A percentile compares a stretch with the other conserved stretches of the same genome.
Evolutionary conservation across 2,329 filamentous ascomycete species (phyloP).

Genomic region (Ascochyta fabae): DNA sequence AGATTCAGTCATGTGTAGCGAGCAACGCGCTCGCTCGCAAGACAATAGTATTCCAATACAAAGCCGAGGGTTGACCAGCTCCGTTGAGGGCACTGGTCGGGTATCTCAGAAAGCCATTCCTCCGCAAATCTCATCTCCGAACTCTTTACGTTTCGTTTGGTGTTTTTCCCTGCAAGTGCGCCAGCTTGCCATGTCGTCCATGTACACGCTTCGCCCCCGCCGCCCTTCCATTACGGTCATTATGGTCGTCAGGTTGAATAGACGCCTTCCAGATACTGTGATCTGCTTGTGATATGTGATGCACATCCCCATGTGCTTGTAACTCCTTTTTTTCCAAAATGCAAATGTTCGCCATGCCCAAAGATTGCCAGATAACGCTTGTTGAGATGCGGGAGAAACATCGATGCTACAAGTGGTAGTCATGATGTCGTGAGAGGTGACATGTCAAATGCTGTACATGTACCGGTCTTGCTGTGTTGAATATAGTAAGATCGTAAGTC

Average conservation of each 20-base stretch:
- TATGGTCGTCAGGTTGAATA: constrained; percentile 50
- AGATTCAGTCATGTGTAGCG: background rate
- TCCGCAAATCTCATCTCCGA: background rate
- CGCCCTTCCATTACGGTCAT: constrained; percentile 27
- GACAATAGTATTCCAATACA: background rate
- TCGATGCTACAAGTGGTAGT: background rate
- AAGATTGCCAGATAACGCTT: constrained; percentile 15
- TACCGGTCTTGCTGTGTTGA: constrained; percentile 43
- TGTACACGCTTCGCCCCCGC: background rate
- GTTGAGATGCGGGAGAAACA: constrained; percentile 28
- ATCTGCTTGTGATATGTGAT: constrained; percentile 13
- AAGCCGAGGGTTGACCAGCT: constrained; percentile 17
- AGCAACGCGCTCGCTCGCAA: constrained; percentile 3
- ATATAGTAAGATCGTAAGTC: constrained; percentile 35
- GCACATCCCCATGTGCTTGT: constrained; percentile 16
- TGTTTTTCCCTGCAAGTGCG: background rate
- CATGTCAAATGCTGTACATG: constrained; percentile 21
- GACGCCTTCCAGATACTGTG: constrained; percentile 45
- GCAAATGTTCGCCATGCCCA: background rate
- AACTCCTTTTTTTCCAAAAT: background rate
- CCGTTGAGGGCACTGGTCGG: constrained; percentile 21
- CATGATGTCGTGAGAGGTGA: constrained; percentile 15
- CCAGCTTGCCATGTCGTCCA: background rate
- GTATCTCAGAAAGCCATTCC: constrained; percentile 22
- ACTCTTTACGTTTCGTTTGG: background rate